A percentile compares a stretch with the other conserved stretches of the same genome.
These are phyloP conservation scores for Sugiyamaella xylanicola DNA, from an alignment of 1,139 yeast genomes.

Conservation along the genomic window DNA sequence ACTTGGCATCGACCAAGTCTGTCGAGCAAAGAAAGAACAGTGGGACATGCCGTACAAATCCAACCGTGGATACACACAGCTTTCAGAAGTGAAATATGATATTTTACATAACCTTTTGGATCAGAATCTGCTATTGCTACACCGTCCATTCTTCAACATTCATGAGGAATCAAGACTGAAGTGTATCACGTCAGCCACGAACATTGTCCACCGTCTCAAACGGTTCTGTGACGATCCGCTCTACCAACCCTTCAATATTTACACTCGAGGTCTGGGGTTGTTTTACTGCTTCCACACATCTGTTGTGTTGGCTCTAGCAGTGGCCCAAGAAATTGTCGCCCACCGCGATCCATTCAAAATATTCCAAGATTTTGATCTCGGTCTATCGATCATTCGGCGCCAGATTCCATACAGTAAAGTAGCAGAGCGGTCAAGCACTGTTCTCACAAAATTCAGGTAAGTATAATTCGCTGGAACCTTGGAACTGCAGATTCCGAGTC, in stretches of 20 bases:
- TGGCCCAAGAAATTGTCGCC: slow-evolving; percentile 19
- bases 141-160: slow-evolving; percentile 21
- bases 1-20: slow-evolving; percentile 16
- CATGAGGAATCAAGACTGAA: slow-evolving; percentile 22
- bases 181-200: slow-evolving; percentile 19
- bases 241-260: slow-evolving; percentile 16
- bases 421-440: slow-evolving; percentile 13
- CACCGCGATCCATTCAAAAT: slow-evolving; percentile 10
- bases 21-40: slow-evolving; percentile 12
- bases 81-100: slow-evolving; percentile 19
- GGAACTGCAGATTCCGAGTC: too few species aligned
- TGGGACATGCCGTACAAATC: slow-evolving; percentile 22
- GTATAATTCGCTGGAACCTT: too few species aligned
- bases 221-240: slow-evolving; percentile 14
- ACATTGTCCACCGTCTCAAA: slow-evolving; percentile 14
- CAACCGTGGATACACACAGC: slow-evolving; percentile 14
- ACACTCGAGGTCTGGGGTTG: slow-evolving; percentile 22
- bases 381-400: slow-evolving; percentile 4
- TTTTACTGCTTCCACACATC: slow-evolving; percentile 24
- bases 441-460: slow-evolving; percentile 14
- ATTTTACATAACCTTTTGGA: slow-evolving; percentile 19
- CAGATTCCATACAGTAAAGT: slow-evolving; percentile 12
- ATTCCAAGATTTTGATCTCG: slow-evolving; percentile 12
- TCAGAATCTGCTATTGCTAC: slow-evolving; percentile 22
- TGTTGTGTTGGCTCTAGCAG: slow-evolving; percentile 22